Evolutionary conservation across 768 basidiomycete species (phyloP).

Genomic region (Lenzites betulinus): DNA sequence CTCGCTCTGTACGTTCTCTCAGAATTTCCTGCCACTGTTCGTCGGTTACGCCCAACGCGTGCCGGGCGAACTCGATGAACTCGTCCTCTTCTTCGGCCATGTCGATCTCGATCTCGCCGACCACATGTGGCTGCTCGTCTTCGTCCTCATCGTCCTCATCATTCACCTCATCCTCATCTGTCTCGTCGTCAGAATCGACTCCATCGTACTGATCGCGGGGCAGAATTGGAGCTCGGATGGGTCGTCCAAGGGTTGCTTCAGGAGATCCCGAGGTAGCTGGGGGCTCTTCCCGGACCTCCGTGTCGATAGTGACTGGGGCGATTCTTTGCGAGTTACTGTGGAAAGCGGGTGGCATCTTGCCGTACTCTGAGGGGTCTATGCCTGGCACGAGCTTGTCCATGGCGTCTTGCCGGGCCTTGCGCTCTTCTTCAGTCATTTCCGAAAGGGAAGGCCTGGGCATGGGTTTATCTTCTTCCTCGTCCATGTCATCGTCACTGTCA

Average conservation of each 20-base stretch:
- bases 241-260: constrained; percentile 36
- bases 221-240: constrained; percentile 77
- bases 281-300: constrained; percentile 41
- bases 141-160: constrained; percentile 62
- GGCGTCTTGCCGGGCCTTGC: constrained; percentile 54
- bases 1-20: constrained; percentile 71
- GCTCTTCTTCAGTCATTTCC: constrained; percentile 12
- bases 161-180: constrained; percentile 57
- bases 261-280: not conserved
- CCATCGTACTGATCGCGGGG: constrained; percentile 88
- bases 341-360: constrained; percentile 77
- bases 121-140: constrained; percentile 80
- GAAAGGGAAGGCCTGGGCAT: constrained; percentile 6
- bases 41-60: constrained; percentile 85
- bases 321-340: constrained; percentile 71
- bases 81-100: constrained; percentile 95
- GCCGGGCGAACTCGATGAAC: constrained; percentile 92
- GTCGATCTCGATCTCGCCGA: constrained; percentile 84
- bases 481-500: constrained; percentile 40
- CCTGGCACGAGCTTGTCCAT: constrained; percentile 84
- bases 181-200: constrained; percentile 89
- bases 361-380: constrained; percentile 84
- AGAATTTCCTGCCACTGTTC: constrained; percentile 91
- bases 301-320: constrained; percentile 46
- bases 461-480: constrained; percentile 37